Percentiles rank a stretch among this genome's conserved stretches.
These are phyloP conservation scores for Talaromyces marneffei DNA, from an alignment of 2,329 filamentous ascomycete species.

Conservation along the genomic window DNA sequence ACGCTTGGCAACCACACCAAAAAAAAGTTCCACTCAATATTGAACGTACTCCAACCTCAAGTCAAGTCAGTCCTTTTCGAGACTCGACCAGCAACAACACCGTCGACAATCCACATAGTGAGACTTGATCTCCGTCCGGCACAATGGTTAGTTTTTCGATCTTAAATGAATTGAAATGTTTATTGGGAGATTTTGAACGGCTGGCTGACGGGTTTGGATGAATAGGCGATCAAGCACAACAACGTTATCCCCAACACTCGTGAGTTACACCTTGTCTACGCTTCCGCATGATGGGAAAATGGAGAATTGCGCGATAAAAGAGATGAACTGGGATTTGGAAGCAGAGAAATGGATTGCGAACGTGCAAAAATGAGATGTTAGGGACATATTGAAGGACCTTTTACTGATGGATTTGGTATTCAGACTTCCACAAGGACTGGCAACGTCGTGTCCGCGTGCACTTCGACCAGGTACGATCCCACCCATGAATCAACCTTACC, in stretches of 20 bases:
- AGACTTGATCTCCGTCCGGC: slow-evolving; percentile 50
- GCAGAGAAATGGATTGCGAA: slow-evolving; percentile 12
- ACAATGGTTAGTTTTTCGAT: slow-evolving; percentile 41
- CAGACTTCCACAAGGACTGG: slow-evolving; percentile 99
- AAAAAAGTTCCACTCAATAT: slow-evolving; percentile 35
- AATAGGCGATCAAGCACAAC: slow-evolving; percentile 98
- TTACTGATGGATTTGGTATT: slow-evolving; percentile 23
- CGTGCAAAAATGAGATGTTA: slow-evolving; percentile 3
- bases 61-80: slow-evolving; percentile 25
- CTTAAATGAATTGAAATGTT: not conserved
- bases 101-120: slow-evolving; percentile 37
- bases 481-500: not conserved
- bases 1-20: slow-evolving; percentile 37
- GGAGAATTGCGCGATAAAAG: not conserved
- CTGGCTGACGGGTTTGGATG: not conserved
- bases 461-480: slow-evolving; percentile 89
- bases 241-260: slow-evolving; percentile 96
- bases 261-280: slow-evolving; percentile 45
- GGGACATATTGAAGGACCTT: slow-evolving; percentile 17
- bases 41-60: slow-evolving; percentile 16
- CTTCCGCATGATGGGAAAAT: not conserved
- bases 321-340: not conserved
- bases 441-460: slow-evolving; percentile 97
- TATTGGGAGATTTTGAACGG: not conserved
- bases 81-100: slow-evolving; percentile 44